Percentiles rank a stretch among this genome's conserved stretches.
These are phyloP conservation scores for Aquilaria sinensis DNA, from an alignment of 345 rosid genomes.

Conservation along the genomic window DNA sequence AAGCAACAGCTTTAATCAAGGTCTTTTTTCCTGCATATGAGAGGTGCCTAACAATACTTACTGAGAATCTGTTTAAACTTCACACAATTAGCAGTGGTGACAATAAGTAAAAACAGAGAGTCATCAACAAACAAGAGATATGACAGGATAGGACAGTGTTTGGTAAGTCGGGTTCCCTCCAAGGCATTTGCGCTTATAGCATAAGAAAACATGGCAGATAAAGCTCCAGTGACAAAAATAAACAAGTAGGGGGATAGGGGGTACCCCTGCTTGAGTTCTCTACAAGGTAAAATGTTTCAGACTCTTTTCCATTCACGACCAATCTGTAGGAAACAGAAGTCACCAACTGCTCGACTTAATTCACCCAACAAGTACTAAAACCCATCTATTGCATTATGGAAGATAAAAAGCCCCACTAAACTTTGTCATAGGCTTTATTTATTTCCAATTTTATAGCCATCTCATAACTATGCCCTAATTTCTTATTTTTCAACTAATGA, in stretches of 20 bases:
- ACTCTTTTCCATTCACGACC: too few species aligned
- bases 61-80: neutral
- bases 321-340: too few species aligned
- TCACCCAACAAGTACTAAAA: too few species aligned
- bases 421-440: too few species aligned
- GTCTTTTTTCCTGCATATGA: neutral
- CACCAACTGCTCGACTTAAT: too few species aligned
- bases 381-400: too few species aligned
- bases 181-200: neutral
- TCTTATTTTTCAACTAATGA: too few species aligned
- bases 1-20: neutral
- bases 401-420: too few species aligned
- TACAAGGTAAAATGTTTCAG: too few species aligned
- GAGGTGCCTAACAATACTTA: neutral
- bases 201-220: neutral
- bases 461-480: too few species aligned
- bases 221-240: neutral
- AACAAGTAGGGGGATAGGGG: neutral
- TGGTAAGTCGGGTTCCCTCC: neutral
- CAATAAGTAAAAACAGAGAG: neutral
- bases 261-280: neutral
- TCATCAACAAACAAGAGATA: neutral
- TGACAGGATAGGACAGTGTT: neutral
- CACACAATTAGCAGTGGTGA: neutral
- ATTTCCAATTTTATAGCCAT: too few species aligned